Base-by-base conservation (phyloP, 2,329 filamentous ascomycete species). In the Colletotrichum higginsianum region DNA sequence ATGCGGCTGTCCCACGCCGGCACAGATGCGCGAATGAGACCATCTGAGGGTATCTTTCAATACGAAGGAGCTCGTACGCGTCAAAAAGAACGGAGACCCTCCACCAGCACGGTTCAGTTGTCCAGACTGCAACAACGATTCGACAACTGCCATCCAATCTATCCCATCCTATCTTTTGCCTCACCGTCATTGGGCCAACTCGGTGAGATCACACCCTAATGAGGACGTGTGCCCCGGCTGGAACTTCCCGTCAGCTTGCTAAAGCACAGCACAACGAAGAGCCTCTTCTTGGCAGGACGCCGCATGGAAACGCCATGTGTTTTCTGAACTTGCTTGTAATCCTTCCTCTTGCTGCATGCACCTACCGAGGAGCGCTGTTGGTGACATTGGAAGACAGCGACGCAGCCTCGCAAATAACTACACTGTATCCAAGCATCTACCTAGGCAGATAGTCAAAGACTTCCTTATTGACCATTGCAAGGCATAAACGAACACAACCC, bases 1-100 rank as follows among this genome's bases (percentile, higher is more conserved):
- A 68, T 60, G 64, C 53, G 65, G 58, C 53, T 63, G 68, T 71
- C 58, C 60, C 52, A 58, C 42, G 46, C 52, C 62, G 68, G 58
- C 65, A 47, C 44, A 40, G 40, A 47, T 38, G 57, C 35, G 53
- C 58, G 53, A 63, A 60, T 68, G 65, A 65, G 47, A 15, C 65
- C 58, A 58, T 26, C 52, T 18, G 38, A 46, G 38, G 40, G 55
- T 35, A 35, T 63, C 35, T 52, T 40, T n/a, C 12, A 16, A 38
- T 62, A 66, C 42, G 56, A 67, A 21, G 40, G 21, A 12, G 9
- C 30, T 30, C 18, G n/a, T 50, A 8, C 58, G 26, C 26, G 18
- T 26, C 46, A 30, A 21, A 50, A 44, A 40, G 58, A 50, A 23
- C 44, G 26, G 50, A 5, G 9, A 7, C 2, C n/a, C 18, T 44